Conservation (phyloP, 495 filamentous ascomycete species). For the Mytilinidion resinicola region DNA sequence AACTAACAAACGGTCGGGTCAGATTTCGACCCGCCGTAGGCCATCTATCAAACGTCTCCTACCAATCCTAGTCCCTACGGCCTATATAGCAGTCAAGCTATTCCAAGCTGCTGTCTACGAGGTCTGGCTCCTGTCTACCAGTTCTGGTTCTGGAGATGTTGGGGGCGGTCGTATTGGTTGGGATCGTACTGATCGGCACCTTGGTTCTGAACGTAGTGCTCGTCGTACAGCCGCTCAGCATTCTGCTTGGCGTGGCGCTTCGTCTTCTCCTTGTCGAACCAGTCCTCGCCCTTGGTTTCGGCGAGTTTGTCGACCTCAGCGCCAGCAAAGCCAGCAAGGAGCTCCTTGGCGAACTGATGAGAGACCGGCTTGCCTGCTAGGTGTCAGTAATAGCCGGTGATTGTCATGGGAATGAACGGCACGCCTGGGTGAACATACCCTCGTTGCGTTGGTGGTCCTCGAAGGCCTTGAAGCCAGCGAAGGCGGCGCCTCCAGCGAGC, state of each 20-base stretch:
- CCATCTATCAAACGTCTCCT: too few species aligned
- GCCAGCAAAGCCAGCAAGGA: constrained; percentile 62
- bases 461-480: constrained; percentile 73
- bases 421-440: constrained; percentile 42
- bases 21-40: too few species aligned
- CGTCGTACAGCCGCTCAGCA: constrained; percentile 46
- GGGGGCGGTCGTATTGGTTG: constrained; percentile 35
- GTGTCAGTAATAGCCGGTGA: neutral
- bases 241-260: constrained; percentile 61
- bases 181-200: constrained; percentile 44
- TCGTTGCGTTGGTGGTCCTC: constrained; percentile 69
- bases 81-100: too few species aligned
- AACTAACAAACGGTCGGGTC: too few species aligned
- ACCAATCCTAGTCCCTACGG: too few species aligned
- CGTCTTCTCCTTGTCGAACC: constrained; percentile 58
- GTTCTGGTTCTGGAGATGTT: constrained; percentile 28
- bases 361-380: constrained; percentile 57
- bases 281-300: constrained; percentile 73
- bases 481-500: constrained; percentile 68
- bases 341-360: constrained; percentile 73
- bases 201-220: constrained; percentile 48
- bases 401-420: neutral
- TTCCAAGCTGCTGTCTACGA: constrained; percentile 9
- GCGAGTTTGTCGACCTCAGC: constrained; percentile 72
- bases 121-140: constrained; percentile 12